Percentiles rank a stretch among this genome's conserved stretches.
Evolutionary conservation across 73 alveolate genomes (phyloP).

Genomic region (Urostyla sp.): DNA sequence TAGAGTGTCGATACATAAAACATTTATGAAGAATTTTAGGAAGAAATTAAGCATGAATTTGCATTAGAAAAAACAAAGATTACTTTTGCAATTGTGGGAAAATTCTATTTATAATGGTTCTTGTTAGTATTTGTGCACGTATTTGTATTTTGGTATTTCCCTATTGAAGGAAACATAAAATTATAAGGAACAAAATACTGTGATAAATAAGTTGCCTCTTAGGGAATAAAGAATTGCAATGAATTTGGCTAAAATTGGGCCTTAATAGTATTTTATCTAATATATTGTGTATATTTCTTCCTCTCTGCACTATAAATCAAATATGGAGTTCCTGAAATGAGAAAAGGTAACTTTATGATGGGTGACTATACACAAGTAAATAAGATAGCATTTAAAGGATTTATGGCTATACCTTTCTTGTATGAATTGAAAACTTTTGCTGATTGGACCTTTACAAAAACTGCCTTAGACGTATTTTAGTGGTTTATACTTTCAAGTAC

Average conservation of each 20-base stretch:
- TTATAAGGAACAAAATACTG: slow-evolving; percentile 40
- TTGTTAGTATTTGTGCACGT: slow-evolving; percentile 50
- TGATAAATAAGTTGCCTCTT: slow-evolving; percentile 33
- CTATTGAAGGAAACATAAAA: slow-evolving; percentile 49
- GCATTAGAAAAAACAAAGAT: slow-evolving; percentile 28
- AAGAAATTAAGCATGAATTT: no score
- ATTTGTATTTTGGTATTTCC: slow-evolving; percentile 62
- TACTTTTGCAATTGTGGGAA: slow-evolving; percentile 46
- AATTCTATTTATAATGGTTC: slow-evolving; percentile 49
- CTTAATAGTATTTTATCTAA: slow-evolving; percentile 80
- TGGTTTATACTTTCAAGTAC: slow-evolving; percentile 95
- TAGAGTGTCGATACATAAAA: no score
- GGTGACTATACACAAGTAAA: neutral
- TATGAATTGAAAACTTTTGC: slow-evolving; percentile 91
- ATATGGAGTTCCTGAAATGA: slow-evolving; percentile 91
- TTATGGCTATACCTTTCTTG: slow-evolving; percentile 91
- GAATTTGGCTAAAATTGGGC: slow-evolving; percentile 57
- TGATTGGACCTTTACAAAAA: slow-evolving; percentile 97
- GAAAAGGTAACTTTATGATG: slow-evolving; percentile 79
- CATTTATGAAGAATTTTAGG: slow-evolving; percentile 19
- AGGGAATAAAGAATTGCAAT: slow-evolving; percentile 57
- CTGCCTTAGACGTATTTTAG: slow-evolving; percentile 92
- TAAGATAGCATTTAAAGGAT: slow-evolving; percentile 75
- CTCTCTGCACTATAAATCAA: slow-evolving; percentile 87
- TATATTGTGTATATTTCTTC: slow-evolving; percentile 83